Conservation (phyloP, 805 yeast species). For the Lipomyces yamanashiensis region DNA sequence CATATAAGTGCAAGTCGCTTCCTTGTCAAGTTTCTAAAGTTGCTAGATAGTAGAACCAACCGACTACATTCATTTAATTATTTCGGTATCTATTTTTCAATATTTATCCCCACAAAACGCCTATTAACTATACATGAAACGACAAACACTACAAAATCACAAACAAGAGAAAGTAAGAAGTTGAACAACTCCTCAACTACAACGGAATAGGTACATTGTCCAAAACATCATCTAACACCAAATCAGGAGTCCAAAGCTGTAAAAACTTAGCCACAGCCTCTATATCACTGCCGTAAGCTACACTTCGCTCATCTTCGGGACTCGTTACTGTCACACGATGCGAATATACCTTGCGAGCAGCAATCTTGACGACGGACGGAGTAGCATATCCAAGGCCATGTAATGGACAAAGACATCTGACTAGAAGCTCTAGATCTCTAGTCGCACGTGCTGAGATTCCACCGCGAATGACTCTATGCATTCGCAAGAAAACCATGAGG, state of each 20-base stretch:
- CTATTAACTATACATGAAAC: not conserved
- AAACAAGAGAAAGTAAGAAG: not conserved
- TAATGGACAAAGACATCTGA: constrained; percentile 51
- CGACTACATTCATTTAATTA: not conserved
- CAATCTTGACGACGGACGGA: constrained; percentile 58
- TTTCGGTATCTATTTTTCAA: too few relatives aligned
- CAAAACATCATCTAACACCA: constrained; percentile 59
- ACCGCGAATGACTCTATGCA: constrained; percentile 57
- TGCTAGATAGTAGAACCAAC: not conserved
- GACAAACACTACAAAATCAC: not conserved
- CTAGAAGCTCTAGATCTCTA: constrained; percentile 50
- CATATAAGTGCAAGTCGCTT: too few relatives aligned
- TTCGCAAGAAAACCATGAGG: constrained; percentile 56
- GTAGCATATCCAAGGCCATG: constrained; percentile 53
- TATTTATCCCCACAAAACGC: too few relatives aligned
- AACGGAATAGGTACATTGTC: constrained; percentile 58
- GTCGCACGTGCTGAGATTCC: constrained; percentile 58
- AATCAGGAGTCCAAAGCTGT: constrained; percentile 52
- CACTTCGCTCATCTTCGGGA: constrained; percentile 56
- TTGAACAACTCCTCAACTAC: constrained; percentile 32
- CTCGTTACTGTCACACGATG: constrained; percentile 49
- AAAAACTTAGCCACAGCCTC: constrained; percentile 50
- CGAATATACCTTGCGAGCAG: constrained; percentile 57
- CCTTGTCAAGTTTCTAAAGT: too few relatives aligned
- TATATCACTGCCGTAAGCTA: constrained; percentile 61